phyloP scores from a whole-genome alignment of 345 rosid genomes.

The Cardiospermum halicacabum region DNA sequence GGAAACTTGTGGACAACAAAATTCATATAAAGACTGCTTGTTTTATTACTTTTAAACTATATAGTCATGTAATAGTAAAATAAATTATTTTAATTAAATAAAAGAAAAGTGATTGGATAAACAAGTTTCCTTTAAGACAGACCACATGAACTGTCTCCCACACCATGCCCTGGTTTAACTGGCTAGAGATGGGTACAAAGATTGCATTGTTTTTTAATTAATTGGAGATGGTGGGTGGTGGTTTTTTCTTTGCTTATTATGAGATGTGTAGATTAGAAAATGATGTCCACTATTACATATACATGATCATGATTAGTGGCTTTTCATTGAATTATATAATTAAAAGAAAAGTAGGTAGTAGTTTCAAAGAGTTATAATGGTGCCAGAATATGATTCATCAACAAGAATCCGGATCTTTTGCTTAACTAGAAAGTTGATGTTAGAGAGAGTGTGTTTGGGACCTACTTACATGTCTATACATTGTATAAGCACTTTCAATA shows the following conservation, averaged over 20 bases:
- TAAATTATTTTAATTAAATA: not conserved
- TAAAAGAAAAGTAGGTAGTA: conserved; percentile 32
- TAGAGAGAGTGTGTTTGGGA: conserved; percentile 38
- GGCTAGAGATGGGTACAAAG: conserved; percentile 56
- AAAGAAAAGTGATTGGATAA: conserved; percentile 25
- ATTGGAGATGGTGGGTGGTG: conserved; percentile 30
- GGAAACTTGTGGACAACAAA: too few species aligned
- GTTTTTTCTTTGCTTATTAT: conserved; percentile 31
- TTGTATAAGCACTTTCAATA: conserved; percentile 53
- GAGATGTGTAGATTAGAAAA: conserved; percentile 33
- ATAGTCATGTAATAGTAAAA: not conserved
- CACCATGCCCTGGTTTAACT: conserved; percentile 60
- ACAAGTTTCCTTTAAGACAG: conserved; percentile 36
- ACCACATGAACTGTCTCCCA: conserved; percentile 88
- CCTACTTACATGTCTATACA: conserved; percentile 26
- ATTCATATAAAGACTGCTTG: conserved; percentile 25
- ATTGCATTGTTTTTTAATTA: conserved; percentile 28
- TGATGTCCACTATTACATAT: conserved; percentile 45
- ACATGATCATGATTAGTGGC: conserved; percentile 23
- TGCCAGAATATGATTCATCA: conserved; percentile 68
- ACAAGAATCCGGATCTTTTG: conserved; percentile 59
- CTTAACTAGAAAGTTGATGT: conserved; percentile 68
- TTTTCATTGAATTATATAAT: not conserved
- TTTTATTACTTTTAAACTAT: not conserved
- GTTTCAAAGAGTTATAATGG: conserved; percentile 45